A percentile compares a stretch with the other conserved stretches of the same genome.
Conservation (phyloP, 192 early-diverging fungal species). For the Linnemannia elongata region DNA sequence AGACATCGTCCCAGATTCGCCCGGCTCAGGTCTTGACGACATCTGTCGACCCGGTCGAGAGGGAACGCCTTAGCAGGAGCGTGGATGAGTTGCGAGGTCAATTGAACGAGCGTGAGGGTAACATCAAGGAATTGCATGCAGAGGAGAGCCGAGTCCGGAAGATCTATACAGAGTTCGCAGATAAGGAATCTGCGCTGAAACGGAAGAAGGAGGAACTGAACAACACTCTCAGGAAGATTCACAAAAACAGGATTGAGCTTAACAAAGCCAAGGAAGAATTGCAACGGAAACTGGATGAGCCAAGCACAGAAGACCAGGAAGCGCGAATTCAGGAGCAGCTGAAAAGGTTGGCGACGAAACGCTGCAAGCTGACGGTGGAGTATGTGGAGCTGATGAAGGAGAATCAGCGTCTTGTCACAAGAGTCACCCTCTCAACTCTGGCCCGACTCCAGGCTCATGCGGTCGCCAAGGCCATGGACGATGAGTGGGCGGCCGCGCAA, state of each 20-base stretch:
- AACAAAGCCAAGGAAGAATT: conserved; percentile 15
- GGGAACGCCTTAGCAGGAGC: conserved; percentile 50
- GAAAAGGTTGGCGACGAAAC: conserved; percentile 8
- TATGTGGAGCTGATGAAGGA: conserved; percentile 35
- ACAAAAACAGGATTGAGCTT: conserved; percentile 43
- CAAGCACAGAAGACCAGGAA: conserved; percentile 47
- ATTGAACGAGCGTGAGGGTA: conserved; percentile 37
- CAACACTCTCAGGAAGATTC: conserved; percentile 17
- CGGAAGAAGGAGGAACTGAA: conserved; percentile 15
- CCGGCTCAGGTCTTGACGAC: conserved; percentile 29
- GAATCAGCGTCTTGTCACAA: conserved; percentile 31
- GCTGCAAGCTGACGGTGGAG: conserved; percentile 29
- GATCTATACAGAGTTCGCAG: conserved; percentile 14
- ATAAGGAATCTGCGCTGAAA: conserved; percentile 51
- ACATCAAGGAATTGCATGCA: conserved; percentile 53
- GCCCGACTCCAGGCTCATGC: conserved; percentile 45
- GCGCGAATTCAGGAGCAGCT: conserved; percentile 11
- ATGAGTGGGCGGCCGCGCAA: conserved; percentile 48
- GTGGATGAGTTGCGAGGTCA: conserved; percentile 29
- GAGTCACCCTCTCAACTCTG: conserved; percentile 45
- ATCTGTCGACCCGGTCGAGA: conserved; percentile 53
- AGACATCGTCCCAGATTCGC: conserved; percentile 24
- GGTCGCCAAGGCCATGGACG: conserved; percentile 32
- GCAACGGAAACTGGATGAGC: conserved; percentile 19
- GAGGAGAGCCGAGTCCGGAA: conserved; percentile 56